Evolutionary conservation across 2,329 filamentous ascomycete species (phyloP), one percentile per base, ranked within the genome.

Genomic region (Microcyclosporella mali): DNA sequence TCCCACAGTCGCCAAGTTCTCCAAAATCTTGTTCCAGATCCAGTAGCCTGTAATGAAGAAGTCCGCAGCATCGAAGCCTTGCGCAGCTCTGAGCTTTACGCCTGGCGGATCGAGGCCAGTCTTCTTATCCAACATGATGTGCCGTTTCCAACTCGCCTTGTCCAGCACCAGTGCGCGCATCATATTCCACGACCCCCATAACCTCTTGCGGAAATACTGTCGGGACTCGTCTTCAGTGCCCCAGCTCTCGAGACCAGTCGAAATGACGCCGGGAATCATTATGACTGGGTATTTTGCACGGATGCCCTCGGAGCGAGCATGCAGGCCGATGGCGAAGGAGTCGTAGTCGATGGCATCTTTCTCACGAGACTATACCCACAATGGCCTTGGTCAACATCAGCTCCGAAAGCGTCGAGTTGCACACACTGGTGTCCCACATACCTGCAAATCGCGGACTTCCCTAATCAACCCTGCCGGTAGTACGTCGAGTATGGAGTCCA

Each of bases 181-280:
- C 92, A 98, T 98, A 51, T 80, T 94, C 92, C 94, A 98, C 55
- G 88, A 95, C 3, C 92, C 92, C 92, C 92, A 98, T 37, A 98
- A 70, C 41, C 92, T 76, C 69, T 94, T 95, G 50, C 92, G 77
- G 66, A 98, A 98, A 67, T 97, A 98, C 46, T 84, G 85, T 28
- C 88, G 78, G 6, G 89, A 95, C 32, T 75, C 72, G 59, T 89
- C 85, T 38, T 85, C 81, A 0, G 92, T 97, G 3, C 90, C 88
- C 92, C 92, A 98, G 36, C 88, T 95, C 67, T 98, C 92, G 17
- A 98, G 76, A 1, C 92, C 92, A 0, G 92, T 97, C 0, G 92
- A 97, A 55, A 98, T 98, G 46, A 98, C 92, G 3, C 92, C 92
- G 0, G 92, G 92, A 8, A 98, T 82, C 90, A 98, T 97, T 51